Percentiles rank a stretch among this genome's conserved stretches.
Evolutionary conservation across 257 asterid genomes (phyloP).

Genomic region (Solanum virginianum): DNA sequence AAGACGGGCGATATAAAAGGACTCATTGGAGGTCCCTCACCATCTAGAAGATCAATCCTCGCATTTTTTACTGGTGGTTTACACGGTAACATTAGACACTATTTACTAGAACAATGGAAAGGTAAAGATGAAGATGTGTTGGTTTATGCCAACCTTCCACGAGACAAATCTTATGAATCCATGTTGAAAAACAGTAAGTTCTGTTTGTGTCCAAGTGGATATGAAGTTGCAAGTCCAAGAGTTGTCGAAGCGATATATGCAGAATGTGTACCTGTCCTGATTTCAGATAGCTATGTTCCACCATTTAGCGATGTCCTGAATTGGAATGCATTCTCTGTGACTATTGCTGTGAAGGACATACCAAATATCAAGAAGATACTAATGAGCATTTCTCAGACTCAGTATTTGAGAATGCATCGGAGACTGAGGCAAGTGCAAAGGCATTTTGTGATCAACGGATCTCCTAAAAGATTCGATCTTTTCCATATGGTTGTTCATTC

Average conservation of each 20-base stretch:
- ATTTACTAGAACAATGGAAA: conserved; percentile 50
- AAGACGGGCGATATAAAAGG: conserved; percentile 50
- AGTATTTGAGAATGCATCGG: conserved; percentile 26
- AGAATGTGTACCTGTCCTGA: conserved; percentile 35
- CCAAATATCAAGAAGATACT: conserved; percentile 22
- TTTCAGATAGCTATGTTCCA: conserved; percentile 23
- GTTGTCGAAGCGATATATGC: conserved; percentile 35
- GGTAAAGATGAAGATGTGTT: conserved; percentile 28
- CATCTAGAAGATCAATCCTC: conserved; percentile 40
- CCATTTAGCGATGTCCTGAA: conserved; percentile 28
- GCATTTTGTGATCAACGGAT: conserved; percentile 56
- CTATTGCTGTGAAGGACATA: conserved; percentile 14
- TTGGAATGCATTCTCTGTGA: conserved; percentile 19
- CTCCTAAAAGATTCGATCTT: conserved; percentile 57
- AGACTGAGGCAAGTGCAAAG: conserved; percentile 33
- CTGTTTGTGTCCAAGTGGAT: conserved; percentile 38
- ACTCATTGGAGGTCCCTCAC: conserved; percentile 63
- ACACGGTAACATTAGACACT: conserved; percentile 63
- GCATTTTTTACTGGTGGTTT: conserved; percentile 75
- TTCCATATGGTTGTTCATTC: conserved; percentile 70
- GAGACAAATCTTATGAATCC: conserved; percentile 9
- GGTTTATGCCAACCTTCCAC: conserved; percentile 19
- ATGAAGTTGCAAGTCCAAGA: conserved; percentile 45
- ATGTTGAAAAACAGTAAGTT: conserved; percentile 22
- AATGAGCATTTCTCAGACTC: conserved; percentile 13